Conservation (phyloP, 805 yeast genomes). For the Teunomyces funiuensis region DNA sequence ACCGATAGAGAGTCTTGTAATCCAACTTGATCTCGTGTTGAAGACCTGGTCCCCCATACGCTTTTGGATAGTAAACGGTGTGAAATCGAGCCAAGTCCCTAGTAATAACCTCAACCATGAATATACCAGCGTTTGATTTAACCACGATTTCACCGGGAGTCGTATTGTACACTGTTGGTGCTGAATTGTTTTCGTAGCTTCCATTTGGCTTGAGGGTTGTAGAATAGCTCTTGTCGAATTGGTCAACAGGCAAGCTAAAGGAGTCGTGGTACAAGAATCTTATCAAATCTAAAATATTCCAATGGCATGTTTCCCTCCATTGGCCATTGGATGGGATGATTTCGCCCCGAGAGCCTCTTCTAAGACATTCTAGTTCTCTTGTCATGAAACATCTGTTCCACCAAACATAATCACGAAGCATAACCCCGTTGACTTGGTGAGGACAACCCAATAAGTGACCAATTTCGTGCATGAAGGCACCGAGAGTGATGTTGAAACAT, state of each 20-base stretch:
- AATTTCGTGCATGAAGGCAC: conserved; percentile 94
- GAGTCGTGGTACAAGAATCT: conserved; percentile 81
- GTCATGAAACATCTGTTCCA: conserved; percentile 82
- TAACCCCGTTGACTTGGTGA: conserved; percentile 85
- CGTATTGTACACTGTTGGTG: conserved; percentile 24
- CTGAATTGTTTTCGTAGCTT: conserved; percentile 13
- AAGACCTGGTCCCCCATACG: conserved; percentile 61
- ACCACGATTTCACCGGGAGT: conserved; percentile 32
- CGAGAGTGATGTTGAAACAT: conserved; percentile 78
- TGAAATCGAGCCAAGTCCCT: conserved; percentile 57
- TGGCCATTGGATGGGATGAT: conserved; percentile 40
- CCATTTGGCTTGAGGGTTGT: conserved; percentile 25
- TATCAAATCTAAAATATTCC: conserved; percentile 81
- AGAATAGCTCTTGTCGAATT: conserved; percentile 37
- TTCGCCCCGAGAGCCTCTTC: conserved; percentile 52
- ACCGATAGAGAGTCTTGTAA: conserved; percentile 38
- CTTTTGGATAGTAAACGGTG: conserved; percentile 58
- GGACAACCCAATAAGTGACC: conserved; percentile 93
- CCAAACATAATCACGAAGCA: conserved; percentile 82
- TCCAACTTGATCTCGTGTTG: conserved; percentile 51
- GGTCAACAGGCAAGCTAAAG: conserved; percentile 68
- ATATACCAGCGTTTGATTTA: conserved; percentile 65
- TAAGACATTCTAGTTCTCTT: conserved; percentile 55
- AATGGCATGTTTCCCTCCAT: conserved; percentile 68
- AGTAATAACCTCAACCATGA: conserved; percentile 66